These are phyloP conservation scores for Daedalea quercina DNA, from an alignment of 768 basidiomycete genomes.

Conservation along the genomic window DNA sequence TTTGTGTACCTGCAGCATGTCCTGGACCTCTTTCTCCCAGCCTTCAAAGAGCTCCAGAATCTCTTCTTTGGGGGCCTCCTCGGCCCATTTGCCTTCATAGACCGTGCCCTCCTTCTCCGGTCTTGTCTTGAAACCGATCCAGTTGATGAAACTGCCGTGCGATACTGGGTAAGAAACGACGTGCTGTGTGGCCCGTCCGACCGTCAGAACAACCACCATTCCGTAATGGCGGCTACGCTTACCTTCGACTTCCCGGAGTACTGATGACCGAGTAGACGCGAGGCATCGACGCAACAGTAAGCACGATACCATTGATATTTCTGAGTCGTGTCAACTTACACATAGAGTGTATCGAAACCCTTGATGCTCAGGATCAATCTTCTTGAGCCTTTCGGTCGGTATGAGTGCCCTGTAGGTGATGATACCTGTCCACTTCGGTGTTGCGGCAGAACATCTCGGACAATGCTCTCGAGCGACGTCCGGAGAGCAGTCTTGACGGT, in stretches of 20 bases:
- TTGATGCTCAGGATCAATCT: conserved; percentile 12
- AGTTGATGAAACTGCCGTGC: conserved; percentile 18
- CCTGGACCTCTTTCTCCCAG: conserved; percentile 21
- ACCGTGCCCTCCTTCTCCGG: conserved; percentile 15
- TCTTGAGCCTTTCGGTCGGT: conserved; percentile 15
- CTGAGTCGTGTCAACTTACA: conserved; percentile 3
- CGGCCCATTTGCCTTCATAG: conserved; percentile 19
- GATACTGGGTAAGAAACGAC: conserved; percentile 23
- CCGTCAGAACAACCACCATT: background rate
- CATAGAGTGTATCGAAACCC: conserved; percentile 8
- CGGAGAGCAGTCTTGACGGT: conserved; percentile 6
- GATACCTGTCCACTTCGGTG: conserved; percentile 22
- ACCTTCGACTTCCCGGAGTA: conserved; percentile 18
- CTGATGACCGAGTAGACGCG: conserved; percentile 2
- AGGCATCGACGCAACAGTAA: too few relatives aligned
- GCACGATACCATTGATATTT: too few relatives aligned
- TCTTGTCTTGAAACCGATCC: conserved; percentile 17
- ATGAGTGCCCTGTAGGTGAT: conserved; percentile 21
- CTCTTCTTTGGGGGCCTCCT: conserved; percentile 16
- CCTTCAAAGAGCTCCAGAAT: conserved; percentile 12
- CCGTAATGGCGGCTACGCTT: background rate
- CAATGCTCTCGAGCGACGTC: conserved; percentile 3
- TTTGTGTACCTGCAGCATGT: conserved; percentile 15
- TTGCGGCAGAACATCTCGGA: conserved; percentile 7
- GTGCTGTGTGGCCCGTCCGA: conserved; percentile 13